Evolutionary conservation across 164 flowering plant genomes (phyloP), one percentile per base, ranked within the genome.

Genomic region (Brasenia schreberi): DNA sequence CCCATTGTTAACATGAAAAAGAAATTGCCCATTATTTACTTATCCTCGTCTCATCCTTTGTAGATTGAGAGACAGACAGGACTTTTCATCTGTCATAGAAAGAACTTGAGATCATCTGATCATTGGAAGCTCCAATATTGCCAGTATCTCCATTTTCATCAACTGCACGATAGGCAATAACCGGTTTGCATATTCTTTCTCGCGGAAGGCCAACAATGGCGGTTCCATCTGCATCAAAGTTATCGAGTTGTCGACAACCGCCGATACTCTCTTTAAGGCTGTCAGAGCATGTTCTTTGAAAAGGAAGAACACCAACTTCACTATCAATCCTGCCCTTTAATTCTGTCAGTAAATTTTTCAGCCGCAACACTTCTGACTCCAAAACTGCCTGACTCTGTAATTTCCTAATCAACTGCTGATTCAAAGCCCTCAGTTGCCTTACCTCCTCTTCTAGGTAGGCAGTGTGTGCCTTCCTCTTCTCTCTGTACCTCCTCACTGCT

Each of bases 401-500:
- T 53, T 66, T 85, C 71, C 70, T 80, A n/a, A 80, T 59, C 66
- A 89, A 53, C 19, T 85, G 86, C 70, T 87, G 92, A 67, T 89
- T 89, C 69, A 81, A 3, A 5, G 66, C 0, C 4, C 77, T 70
- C 67, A 87, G 64, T 64, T 78, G 78, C 77, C 70, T 75, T 0
- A 84, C 96, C 70, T 89, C 90, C 67, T 84, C 92, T 59, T 89
- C 92, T 18, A 89, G 74, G 33, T 70, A 83, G 16, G 88, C 87
- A 0, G 87, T 74, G 17, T 76, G 85, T 1, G 96, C 92, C 77
- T 85, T 89, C 81, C 87, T 87, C 77, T 87, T 89, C 84, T 83
- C 96, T 43, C 96, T 68, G 68, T 89, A 89, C 77, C 82, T 89
- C 5, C 92, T 59, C 42, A 89, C 96, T 0, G 90, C 96, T 69